Evolutionary conservation across 2,329 filamentous ascomycete genomes (phyloP).

Genomic region (Ophiostoma populinum): DNA sequence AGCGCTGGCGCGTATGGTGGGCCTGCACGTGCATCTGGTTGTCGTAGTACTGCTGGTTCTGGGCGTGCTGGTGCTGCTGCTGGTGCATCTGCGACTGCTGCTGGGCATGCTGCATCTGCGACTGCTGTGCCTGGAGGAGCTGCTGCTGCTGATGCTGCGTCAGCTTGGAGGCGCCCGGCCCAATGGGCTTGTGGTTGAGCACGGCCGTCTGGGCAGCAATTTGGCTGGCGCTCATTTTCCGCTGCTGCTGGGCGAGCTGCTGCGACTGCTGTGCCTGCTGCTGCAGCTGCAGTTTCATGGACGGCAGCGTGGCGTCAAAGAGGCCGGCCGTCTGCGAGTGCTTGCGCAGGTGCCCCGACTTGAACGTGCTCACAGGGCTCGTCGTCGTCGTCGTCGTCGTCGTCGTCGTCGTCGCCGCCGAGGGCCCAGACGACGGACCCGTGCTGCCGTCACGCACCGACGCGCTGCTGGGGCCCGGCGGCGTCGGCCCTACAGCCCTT

Average conservation of each 20-base stretch:
- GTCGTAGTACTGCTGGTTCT: slow-evolving; percentile 20
- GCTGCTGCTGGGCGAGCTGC: too few relatives aligned
- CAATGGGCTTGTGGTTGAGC: slow-evolving; percentile 39
- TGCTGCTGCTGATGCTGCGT: slow-evolving; percentile 20
- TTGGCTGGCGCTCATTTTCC: slow-evolving; percentile 46
- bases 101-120: slow-evolving; percentile 21
- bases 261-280: too few relatives aligned
- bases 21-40: slow-evolving; percentile 16
- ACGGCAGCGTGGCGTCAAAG: slow-evolving; percentile 58
- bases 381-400: slow-evolving; percentile 11
- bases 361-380: slow-evolving; percentile 14
- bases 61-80: slow-evolving; percentile 20
- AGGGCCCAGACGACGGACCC: too few relatives aligned
- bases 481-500: slow-evolving; percentile 25
- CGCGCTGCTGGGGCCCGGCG: slow-evolving; percentile 17
- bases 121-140: slow-evolving; percentile 34
- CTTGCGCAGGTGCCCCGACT: slow-evolving; percentile 35
- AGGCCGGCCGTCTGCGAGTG: slow-evolving; percentile 59
- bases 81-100: slow-evolving; percentile 29
- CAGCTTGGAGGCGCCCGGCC: slow-evolving; percentile 5
- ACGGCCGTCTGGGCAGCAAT: slow-evolving; percentile 67
- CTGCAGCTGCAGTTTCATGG: slow-evolving; percentile 21
- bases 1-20: slow-evolving; percentile 44
- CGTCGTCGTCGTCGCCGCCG: slow-evolving; percentile 9
- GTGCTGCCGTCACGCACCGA: too few relatives aligned